Base-by-base conservation (phyloP, 441 rosid species). In the California macrophylla region DNA sequence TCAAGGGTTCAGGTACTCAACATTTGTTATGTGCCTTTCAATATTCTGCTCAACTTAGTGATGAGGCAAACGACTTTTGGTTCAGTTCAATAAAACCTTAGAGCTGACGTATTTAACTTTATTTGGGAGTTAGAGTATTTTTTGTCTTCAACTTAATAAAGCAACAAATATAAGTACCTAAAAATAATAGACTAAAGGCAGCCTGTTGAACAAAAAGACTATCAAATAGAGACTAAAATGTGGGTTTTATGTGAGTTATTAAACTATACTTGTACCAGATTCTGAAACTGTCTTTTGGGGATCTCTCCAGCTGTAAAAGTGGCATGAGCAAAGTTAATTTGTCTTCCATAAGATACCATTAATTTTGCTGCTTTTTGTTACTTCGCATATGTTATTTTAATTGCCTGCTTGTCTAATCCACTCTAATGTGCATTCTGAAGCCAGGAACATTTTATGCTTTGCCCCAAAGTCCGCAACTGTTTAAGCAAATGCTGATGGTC, bases 401-500 rank as follows among this genome's bases (percentile, higher is more conserved):
- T 72, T 76, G 75, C 62, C 50, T 73, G 66, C 62, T 32, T 63
- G 54, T 72, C 78, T 85, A 82, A 86, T 84, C 76, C 76, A 58
- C 36, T 75, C 69, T 76, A 72, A 74, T 79, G 73, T 80, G 75
- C 81, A 66, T 77, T 83, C 84, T 86, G 88, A 91, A 94, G 98
- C 85, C 97, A 87, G 92, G 98, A 85, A 81, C 96, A 80, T 94
- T 94, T 81, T 91, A 90, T 84, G 97, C 98, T 74, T 84, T 91
- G 86, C 97, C 97, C 21, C 97, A 90, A 77, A 94, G 98, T 78
- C 97, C 97, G 13, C 98, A 91, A 78, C 96, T 94, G 56, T 91
- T 87, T 78, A 94, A 94, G 78, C 97, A 94, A 78, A 87, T 94
- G 97, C 75, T 94, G 73, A 94, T 94, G 98, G 98, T 94, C 79